Evolutionary conservation across 805 yeast species (phyloP), one percentile per base, ranked within the genome.

Genomic region (Candida cerambycidarum): DNA sequence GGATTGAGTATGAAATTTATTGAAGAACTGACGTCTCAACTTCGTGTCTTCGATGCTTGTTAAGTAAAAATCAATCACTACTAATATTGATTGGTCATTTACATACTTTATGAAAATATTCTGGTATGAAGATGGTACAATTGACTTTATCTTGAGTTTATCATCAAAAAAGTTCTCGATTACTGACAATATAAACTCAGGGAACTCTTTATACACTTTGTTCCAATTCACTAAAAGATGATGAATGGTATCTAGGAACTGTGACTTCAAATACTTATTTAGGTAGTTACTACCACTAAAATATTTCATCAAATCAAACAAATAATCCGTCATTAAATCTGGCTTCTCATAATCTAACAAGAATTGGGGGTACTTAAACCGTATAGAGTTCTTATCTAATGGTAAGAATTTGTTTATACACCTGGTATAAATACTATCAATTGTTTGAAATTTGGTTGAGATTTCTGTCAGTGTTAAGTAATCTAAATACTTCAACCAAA

Each of bases 401-500:
- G 76, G 67, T 40, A 76, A 47, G 58, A 64, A 62, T 43, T 60
- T 46, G 44, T 71, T 56, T 30, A 71, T 62, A 1, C 84, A 89
- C 51, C 75, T 69, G 34, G 72, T 61, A 53, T 82, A 87, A 0
- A 78, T 55, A 0, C 62, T 57, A 16, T 75, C 61, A 17, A 74
- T 61, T 10, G 57, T 56, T 2, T 61, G 67, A 23, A 59, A 51
- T 23, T 44, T 50, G 13, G 37, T 47, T 8, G 36, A 33, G 0
- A 60, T 60, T 2, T 29, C 34, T 2, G n/a, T 41, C 2, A 51
- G 52, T 16, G 75, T 61, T 18, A 79, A 53, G 75, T 82, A 89
- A 2, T 75, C 62, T 6, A 79, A 45, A 56, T 85, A 90, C 42
- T 74, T 74, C 13, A 79, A 54, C 98, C 98, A 92, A 14, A 88